These are phyloP conservation scores for Malus sylvestris DNA, from an alignment of 306 rosid genomes.

Conservation along the genomic window DNA sequence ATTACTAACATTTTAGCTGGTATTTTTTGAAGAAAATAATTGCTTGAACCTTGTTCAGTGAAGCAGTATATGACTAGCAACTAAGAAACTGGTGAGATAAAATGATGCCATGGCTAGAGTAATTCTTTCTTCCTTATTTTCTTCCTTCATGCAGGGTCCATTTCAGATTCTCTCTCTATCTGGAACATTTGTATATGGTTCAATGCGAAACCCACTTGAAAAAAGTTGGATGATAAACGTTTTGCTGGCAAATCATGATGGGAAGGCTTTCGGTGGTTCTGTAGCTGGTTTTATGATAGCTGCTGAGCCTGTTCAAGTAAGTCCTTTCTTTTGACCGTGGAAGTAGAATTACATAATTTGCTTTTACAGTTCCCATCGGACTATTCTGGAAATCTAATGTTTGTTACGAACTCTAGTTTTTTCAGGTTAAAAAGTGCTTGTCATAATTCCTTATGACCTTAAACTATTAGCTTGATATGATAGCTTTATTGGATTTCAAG, in stretches of 20 bases:
- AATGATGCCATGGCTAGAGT: neutral
- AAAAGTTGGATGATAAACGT: constrained; percentile 21
- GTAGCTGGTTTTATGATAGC: constrained; percentile 41
- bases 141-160: constrained; percentile 32
- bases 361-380: no score
- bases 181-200: constrained; percentile 29
- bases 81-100: neutral
- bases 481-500: no score
- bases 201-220: neutral
- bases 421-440: neutral
- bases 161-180: constrained; percentile 42
- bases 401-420: neutral
- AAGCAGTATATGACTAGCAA: neutral
- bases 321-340: neutral
- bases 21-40: neutral
- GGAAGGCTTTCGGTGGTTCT: constrained; percentile 41
- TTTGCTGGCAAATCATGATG: constrained; percentile 30
- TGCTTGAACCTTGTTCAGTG: neutral
- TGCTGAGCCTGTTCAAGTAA: constrained; percentile 44
- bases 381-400: neutral
- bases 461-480: no score
- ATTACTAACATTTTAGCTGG: neutral
- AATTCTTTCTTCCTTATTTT: neutral
- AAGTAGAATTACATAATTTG: no score
- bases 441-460: neutral